Conservation (phyloP, 108 stramenopile species). For the Bacterosira constricta region DNA sequence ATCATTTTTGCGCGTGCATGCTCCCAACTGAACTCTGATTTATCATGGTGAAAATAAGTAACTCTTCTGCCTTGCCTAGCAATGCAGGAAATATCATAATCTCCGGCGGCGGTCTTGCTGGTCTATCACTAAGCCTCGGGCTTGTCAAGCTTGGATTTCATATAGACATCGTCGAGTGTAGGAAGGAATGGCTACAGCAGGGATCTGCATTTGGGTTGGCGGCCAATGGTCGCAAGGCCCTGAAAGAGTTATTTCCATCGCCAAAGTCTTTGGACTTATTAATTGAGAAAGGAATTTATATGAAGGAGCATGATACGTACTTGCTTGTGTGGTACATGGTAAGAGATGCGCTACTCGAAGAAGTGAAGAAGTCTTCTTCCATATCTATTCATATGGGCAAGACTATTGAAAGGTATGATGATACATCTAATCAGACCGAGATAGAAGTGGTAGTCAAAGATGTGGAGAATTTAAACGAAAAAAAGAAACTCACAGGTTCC, state of each 20-base stretch:
- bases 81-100: no score
- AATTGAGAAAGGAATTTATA: conserved; percentile 10
- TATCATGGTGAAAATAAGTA: no score
- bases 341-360: conserved; percentile 34
- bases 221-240: conserved; percentile 33
- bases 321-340: conserved; percentile 41
- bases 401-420: conserved; percentile 4
- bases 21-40: no score
- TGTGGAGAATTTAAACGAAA: background rate
- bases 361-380: background rate
- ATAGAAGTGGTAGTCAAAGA: background rate
- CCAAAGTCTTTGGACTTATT: conserved; percentile 16
- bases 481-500: background rate
- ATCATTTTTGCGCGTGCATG: no score
- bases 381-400: conserved; percentile 19
- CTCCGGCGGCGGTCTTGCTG: conserved; percentile 40
- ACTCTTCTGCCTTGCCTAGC: no score
- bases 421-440: background rate
- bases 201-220: conserved; percentile 43
- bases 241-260: conserved; percentile 24
- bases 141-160: conserved; percentile 1
- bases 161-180: conserved; percentile 19
- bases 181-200: conserved; percentile 3
- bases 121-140: conserved; percentile 27
- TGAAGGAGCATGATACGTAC: conserved; percentile 13